These are phyloP conservation scores for Sherardia arvensis DNA, from an alignment of 257 asterid genomes.

Conservation along the genomic window DNA sequence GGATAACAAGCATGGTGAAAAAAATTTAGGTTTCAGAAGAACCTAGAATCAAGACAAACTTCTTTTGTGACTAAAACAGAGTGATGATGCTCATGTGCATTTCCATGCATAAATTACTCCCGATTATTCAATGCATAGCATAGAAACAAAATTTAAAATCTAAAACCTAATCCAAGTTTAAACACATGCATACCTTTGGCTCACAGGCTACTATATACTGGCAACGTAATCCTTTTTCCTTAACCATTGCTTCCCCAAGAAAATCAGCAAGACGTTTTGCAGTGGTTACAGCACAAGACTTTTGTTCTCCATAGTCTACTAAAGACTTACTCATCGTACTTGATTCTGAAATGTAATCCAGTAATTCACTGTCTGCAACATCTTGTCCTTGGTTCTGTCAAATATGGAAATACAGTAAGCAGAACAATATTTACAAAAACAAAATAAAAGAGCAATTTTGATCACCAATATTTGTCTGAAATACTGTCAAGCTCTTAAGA, in stretches of 20 bases:
- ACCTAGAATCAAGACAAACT: not conserved
- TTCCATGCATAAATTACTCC: too few relatives aligned
- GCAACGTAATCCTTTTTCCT: slow-evolving; percentile 93
- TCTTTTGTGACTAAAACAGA: not conserved
- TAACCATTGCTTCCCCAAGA: slow-evolving; percentile 96
- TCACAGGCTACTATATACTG: slow-evolving; percentile 96
- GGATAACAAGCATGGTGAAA: too few relatives aligned
- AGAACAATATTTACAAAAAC: not conserved
- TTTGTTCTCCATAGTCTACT: slow-evolving; percentile 89
- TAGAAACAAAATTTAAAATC: too few relatives aligned
- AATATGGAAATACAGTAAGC: slow-evolving; percentile 9
- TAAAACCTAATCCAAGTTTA: not conserved
- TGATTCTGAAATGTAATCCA: slow-evolving; percentile 91
- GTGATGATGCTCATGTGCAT: too few relatives aligned
- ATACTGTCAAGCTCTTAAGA: not conserved
- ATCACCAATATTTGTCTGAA: too few relatives aligned
- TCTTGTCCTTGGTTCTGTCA: slow-evolving; percentile 90
- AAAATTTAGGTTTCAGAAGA: not conserved
- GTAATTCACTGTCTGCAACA: slow-evolving; percentile 85
- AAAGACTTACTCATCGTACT: slow-evolving; percentile 99
- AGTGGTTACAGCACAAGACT: slow-evolving; percentile 96
- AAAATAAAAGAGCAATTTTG: too few relatives aligned
- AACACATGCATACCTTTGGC: slow-evolving; percentile 60
- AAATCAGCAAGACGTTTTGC: slow-evolving; percentile 96
- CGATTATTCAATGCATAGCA: too few relatives aligned